Conservation (phyloP, 371 early-diverging fungal species). For the Mortierella sp. region DNA sequence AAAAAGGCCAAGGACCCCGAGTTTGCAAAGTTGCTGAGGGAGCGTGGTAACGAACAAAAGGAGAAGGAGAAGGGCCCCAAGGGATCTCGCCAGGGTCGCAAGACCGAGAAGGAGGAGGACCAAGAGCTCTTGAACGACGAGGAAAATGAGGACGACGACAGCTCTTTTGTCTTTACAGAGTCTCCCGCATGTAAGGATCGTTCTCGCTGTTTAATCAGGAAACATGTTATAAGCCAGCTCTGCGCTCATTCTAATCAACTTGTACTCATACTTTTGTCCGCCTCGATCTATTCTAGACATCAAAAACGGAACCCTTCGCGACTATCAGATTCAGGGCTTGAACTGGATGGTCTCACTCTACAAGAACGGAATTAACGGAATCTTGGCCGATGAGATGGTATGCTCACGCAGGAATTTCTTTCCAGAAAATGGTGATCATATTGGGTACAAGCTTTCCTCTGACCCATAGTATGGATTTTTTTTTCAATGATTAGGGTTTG, state of each 20-base stretch:
- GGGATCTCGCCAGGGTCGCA: constrained; percentile 86
- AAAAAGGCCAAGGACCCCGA: constrained; percentile 64
- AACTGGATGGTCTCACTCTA: constrained; percentile 99
- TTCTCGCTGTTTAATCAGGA: neutral
- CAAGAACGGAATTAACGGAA: constrained; percentile 99
- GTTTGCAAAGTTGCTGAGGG: constrained; percentile 55
- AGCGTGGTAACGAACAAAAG: constrained; percentile 46
- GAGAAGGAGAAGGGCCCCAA: constrained; percentile 51
- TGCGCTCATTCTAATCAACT: neutral
- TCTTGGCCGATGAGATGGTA: constrained; percentile 99
- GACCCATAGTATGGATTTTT: neutral
- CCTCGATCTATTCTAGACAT: constrained; percentile 71
- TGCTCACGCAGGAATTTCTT: neutral
- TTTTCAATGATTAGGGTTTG: constrained; percentile 79
- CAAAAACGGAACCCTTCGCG: constrained; percentile 91
- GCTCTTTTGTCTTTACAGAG: constrained; percentile 84
- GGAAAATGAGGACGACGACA: constrained; percentile 70
- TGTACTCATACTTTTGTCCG: neutral
- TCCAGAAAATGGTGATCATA: neutral
- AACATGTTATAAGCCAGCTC: neutral
- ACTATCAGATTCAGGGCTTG: constrained; percentile 98
- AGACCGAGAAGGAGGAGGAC: constrained; percentile 98
- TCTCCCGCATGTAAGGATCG: constrained; percentile 83
- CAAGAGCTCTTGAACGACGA: constrained; percentile 87
- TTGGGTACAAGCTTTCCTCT: neutral